These are phyloP conservation scores for Panellus pusillus DNA, from an alignment of 768 basidiomycete species.

Conservation along the genomic window DNA sequence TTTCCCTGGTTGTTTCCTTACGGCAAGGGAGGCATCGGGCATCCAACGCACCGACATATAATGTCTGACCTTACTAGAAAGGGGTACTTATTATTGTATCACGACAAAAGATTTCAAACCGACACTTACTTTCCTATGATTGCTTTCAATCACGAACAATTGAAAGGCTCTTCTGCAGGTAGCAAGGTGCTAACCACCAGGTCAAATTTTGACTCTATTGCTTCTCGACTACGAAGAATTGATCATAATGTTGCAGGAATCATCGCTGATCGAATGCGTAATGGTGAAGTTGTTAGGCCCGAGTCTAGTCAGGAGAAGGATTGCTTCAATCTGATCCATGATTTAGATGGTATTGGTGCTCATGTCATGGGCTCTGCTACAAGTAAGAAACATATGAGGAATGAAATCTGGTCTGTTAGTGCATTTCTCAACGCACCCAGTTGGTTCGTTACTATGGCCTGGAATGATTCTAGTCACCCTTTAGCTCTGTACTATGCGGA, in stretches of 20 bases:
- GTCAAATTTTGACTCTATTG: conserved; percentile 27
- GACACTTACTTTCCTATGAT: conserved; percentile 33
- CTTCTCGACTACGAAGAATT: conserved; percentile 21
- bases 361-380: conserved; percentile 29
- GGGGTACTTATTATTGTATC: no score
- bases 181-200: conserved; percentile 30
- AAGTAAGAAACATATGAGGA: conserved; percentile 30
- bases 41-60: conserved; percentile 17
- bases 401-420: conserved; percentile 34
- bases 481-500: conserved; percentile 31
- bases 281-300: conserved; percentile 27
- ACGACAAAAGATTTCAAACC: conserved; percentile 29
- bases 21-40: conserved; percentile 34
- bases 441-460: conserved; percentile 37
- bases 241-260: conserved; percentile 22
- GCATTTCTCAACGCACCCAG: conserved; percentile 25
- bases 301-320: conserved; percentile 31
- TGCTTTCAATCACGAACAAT: conserved; percentile 41
- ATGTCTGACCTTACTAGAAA: no score
- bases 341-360: conserved; percentile 36
- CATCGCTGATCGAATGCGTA: conserved; percentile 22
- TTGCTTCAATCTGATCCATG: conserved; percentile 34
- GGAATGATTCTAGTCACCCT: conserved; percentile 31
- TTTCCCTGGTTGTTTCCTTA: conserved; percentile 43
- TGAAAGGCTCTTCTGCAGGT: conserved; percentile 28